These are phyloP conservation scores for Alopecurus myosuroides DNA, from an alignment of 176 grass and related monocot species.

Conservation along the genomic window DNA sequence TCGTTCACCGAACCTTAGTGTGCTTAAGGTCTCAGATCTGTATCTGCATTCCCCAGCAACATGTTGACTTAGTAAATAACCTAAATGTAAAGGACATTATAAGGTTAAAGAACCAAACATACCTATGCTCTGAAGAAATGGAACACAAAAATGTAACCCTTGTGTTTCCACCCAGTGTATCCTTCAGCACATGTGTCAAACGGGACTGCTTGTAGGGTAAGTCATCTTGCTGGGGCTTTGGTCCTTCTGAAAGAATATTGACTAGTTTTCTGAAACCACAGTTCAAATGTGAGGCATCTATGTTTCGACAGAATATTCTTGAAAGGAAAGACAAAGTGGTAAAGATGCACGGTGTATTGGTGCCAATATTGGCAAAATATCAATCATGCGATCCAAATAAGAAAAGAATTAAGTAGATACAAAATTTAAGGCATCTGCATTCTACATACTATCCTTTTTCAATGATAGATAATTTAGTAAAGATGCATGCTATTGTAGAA, in stretches of 20 bases:
- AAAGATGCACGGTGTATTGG: background rate
- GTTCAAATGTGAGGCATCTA: background rate
- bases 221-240: slow-evolving; percentile 34
- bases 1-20: slow-evolving; percentile 88
- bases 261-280: slow-evolving; percentile 77
- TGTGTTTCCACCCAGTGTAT: slow-evolving; percentile 90
- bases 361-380: background rate
- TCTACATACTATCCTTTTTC: background rate
- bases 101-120: slow-evolving; percentile 9
- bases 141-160: slow-evolving; percentile 86
- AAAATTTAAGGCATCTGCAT: slow-evolving; percentile 12
- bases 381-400: background rate
- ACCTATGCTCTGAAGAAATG: slow-evolving; percentile 90
- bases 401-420: background rate
- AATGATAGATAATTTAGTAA: background rate
- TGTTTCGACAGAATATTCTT: background rate
- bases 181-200: slow-evolving; percentile 86
- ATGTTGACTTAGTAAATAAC: background rate
- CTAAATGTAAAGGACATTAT: background rate
- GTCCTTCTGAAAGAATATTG: slow-evolving; percentile 64
- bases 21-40: slow-evolving; percentile 78
- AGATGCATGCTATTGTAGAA: background rate
- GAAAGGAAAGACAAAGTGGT: background rate
- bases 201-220: slow-evolving; percentile 54
- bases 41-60: slow-evolving; percentile 46